Evolutionary conservation across 495 filamentous ascomycete species (phyloP), one percentile per base, ranked within the genome.

Genomic region (Letharia columbiana): DNA sequence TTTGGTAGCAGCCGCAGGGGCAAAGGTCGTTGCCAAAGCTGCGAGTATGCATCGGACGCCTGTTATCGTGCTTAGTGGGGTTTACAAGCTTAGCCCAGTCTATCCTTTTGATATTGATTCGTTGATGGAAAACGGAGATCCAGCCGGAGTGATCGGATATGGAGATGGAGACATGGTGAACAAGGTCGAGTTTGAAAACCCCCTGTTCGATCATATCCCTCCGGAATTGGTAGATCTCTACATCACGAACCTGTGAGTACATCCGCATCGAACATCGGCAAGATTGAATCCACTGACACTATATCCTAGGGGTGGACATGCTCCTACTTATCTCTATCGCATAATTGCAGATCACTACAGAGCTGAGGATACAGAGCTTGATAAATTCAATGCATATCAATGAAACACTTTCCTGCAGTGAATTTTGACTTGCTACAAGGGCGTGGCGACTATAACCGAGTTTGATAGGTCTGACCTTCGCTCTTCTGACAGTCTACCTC

Each of bases 1-100:
- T 18, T 79, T 94, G 35, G 81, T 96, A 20, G 90, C 90, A 17
- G 86, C 91, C 20, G 86, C 89, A 41, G 92, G 91, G 18, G 87
- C 90, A 17, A 83, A 82, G 65, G 83, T 87, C 54, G 91, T 96
- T 72, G 90, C 91, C 28, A 84, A 86, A 66, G 92, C 92, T 20
- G 92, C 92, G 20, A 87, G 86, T 70, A 83, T 87, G 56, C 89
- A 92, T 70, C 82, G 84, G 63, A 90, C 87, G 54, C 89, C 91
- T 0, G 90, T 96, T 50, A 87, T 96, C 47, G 90, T 92, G 11
- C 83, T 96, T 28, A 86, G 85, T 67, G 91, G 89, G 39, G 86
- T 96, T 28, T 96, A 92, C 78, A 94, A 96, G 77, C 85, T 96
- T 63, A 93, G 89, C 71, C 92, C 92, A 0, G 85, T 92, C 49